phyloP scores from a whole-genome alignment of 805 yeast species.

The Brettanomyces custersianus region DNA sequence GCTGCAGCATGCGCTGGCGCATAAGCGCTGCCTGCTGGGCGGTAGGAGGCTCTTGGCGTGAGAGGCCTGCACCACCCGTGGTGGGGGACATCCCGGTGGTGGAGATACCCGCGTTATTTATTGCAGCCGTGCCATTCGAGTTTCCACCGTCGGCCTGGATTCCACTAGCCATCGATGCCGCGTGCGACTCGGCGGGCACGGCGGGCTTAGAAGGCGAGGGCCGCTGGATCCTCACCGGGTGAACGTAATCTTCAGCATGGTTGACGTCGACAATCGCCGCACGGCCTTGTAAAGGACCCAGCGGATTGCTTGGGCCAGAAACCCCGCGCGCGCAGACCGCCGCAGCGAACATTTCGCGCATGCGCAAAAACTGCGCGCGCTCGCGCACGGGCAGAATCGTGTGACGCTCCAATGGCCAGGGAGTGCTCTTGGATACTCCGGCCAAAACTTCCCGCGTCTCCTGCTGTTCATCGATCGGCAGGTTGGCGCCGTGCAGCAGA shows the following conservation, averaged over 20 bases:
- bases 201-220: slow-evolving; percentile 14
- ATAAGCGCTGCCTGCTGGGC: no score
- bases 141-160: no score
- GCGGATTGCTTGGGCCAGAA: slow-evolving; percentile 33
- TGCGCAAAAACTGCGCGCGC: slow-evolving; percentile 67
- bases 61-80: no score
- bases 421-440: slow-evolving; percentile 74
- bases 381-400: slow-evolving; percentile 61
- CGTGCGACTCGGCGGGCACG: no score
- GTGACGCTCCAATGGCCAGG: slow-evolving; percentile 76
- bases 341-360: slow-evolving; percentile 91
- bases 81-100: neutral
- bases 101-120: neutral
- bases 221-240: slow-evolving; percentile 43
- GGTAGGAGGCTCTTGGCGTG: no score
- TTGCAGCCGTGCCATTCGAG: no score
- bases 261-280: slow-evolving; percentile 70
- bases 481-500: slow-evolving; percentile 36
- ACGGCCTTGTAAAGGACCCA: slow-evolving; percentile 75
- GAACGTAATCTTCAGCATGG: slow-evolving; percentile 55
- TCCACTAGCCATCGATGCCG: no score
- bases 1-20: no score
- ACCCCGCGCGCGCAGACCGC: slow-evolving; percentile 61
- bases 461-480: slow-evolving; percentile 73
- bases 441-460: slow-evolving; percentile 87